Conservation (phyloP, 2,329 filamentous ascomycete genomes). For the Capronia epimyces region DNA sequence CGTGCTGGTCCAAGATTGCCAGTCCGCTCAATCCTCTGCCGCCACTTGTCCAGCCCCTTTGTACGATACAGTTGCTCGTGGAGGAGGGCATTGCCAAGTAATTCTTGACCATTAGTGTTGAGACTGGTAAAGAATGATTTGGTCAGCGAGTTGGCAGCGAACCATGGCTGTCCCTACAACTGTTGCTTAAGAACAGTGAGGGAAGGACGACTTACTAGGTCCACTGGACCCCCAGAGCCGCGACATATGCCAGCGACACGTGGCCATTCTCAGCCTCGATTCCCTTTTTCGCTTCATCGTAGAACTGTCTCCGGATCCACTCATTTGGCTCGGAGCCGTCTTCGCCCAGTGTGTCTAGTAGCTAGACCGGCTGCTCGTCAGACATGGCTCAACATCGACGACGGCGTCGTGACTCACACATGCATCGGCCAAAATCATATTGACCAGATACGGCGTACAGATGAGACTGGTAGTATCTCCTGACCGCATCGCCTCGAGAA, state of each 20-base stretch:
- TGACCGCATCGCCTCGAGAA: constrained; percentile 35
- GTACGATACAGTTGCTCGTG: constrained; percentile 17
- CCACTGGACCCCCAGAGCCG: constrained; percentile 31
- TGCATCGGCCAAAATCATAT: constrained; percentile 29
- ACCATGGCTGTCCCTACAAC: no score
- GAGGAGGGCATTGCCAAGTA: constrained; percentile 16
- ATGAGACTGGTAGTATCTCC: constrained; percentile 24
- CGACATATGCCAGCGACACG: constrained; percentile 32
- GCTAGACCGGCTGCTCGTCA: constrained; percentile 25
- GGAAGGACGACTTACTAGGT: constrained; percentile 30
- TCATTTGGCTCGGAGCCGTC: constrained; percentile 29
- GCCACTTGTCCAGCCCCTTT: constrained; percentile 31
- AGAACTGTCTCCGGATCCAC: constrained; percentile 32
- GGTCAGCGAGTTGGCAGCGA: background rate
- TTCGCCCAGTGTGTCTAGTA: constrained; percentile 29
- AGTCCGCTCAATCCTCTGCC: constrained; percentile 22
- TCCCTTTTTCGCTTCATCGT: constrained; percentile 33
- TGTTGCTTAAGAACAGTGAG: no score
- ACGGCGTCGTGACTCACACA: constrained; percentile 30
- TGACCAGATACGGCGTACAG: constrained; percentile 36
- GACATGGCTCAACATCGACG: background rate
- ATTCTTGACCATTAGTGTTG: constrained; percentile 33
- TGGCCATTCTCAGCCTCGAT: constrained; percentile 33
- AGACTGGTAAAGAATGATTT: constrained; percentile 25
- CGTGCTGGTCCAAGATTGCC: background rate